phyloP scores from a whole-genome alignment of 495 filamentous ascomycete species.

The Tuber melanosporum region DNA sequence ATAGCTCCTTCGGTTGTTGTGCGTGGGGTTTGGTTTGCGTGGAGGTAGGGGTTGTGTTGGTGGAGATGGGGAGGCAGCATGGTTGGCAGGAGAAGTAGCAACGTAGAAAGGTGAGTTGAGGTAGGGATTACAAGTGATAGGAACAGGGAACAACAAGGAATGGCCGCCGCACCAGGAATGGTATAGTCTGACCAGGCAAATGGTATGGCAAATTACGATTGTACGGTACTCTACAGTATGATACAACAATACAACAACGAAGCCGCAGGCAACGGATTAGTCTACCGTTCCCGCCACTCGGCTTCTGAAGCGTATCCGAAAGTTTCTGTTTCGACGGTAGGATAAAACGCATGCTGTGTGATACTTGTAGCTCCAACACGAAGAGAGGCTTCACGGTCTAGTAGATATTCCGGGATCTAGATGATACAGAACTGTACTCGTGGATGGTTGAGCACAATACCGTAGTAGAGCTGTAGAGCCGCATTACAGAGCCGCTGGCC shows the following conservation, averaged over 20 bases:
- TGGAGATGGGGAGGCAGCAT: background rate
- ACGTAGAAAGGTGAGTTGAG: background rate
- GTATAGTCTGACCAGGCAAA: background rate
- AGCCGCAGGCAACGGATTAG: background rate
- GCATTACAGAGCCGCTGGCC: background rate
- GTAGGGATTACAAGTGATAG: background rate
- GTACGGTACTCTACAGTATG: background rate
- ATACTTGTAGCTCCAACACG: background rate
- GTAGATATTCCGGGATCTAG: background rate
- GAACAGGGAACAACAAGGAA: background rate
- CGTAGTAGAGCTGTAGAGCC: background rate
- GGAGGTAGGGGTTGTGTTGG: background rate
- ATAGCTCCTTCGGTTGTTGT: background rate
- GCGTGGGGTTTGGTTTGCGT: background rate
- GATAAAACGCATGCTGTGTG: background rate
- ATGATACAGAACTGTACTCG: background rate
- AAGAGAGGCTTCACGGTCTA: background rate
- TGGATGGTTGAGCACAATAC: background rate
- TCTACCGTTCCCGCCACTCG: background rate
- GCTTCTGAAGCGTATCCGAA: background rate
- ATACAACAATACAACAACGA: background rate
- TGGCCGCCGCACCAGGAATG: background rate
- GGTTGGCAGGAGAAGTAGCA: conserved; percentile 1
- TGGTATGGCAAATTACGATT: background rate
- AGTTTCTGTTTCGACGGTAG: background rate